Evolutionary conservation across 1,139 yeast species (phyloP).

Genomic region (Debaryomyces sp.): DNA sequence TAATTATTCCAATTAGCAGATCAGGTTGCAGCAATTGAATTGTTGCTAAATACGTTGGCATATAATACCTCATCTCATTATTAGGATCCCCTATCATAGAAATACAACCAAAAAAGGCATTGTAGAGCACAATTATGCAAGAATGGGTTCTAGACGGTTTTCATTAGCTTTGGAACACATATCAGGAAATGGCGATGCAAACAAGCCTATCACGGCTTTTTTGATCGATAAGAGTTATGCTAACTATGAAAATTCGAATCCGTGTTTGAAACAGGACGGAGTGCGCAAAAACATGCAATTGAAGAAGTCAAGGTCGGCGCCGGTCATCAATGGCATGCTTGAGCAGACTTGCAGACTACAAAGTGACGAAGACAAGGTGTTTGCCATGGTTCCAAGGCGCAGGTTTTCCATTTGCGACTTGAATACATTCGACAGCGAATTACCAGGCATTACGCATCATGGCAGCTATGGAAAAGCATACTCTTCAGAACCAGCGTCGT

Average conservation of each 20-base stretch:
- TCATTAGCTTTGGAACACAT: conserved; percentile 24
- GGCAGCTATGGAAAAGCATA: neutral
- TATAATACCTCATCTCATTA: neutral
- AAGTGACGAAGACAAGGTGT: neutral
- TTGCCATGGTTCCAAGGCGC: conserved; percentile 4
- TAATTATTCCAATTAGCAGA: neutral
- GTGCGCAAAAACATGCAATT: neutral
- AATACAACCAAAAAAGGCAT: neutral
- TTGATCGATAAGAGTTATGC: conserved; percentile 2
- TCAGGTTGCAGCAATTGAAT: neutral
- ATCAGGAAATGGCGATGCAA: neutral
- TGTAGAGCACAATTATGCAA: neutral
- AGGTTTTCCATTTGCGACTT: conserved; percentile 28
- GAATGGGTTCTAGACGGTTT: conserved; percentile 14
- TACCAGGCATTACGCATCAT: conserved; percentile 1
- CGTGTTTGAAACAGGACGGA: neutral
- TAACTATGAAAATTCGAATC: neutral
- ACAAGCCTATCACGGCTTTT: conserved; percentile 4
- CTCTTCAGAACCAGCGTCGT: neutral
- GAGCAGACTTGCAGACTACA: neutral
- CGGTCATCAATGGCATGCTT: neutral
- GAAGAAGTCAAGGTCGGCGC: neutral
- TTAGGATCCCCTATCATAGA: neutral
- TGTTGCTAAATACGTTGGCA: neutral
- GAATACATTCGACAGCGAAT: conserved; percentile 20